A percentile compares a stretch with the other conserved stretches of the same genome.
Conservation (phyloP, 805 yeast species). For the Debaryomyces prosopidis region DNA sequence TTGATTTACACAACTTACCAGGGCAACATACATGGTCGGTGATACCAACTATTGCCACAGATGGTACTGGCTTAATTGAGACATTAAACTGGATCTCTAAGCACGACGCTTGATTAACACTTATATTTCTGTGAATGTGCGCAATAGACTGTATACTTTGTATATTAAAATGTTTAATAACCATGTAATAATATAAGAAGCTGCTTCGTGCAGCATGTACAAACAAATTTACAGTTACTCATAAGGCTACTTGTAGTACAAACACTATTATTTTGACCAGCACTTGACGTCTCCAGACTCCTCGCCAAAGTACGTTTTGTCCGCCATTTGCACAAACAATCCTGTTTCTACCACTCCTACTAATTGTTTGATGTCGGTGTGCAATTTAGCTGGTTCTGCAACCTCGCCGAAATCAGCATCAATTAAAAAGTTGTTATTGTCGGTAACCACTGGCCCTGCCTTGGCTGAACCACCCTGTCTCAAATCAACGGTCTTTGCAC, state of each 20-base stretch:
- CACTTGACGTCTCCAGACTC: conserved; percentile 56
- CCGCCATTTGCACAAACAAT: conserved; percentile 72
- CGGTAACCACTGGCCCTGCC: conserved; percentile 97
- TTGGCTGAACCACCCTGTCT: conserved; percentile 89
- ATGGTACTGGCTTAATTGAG: conserved; percentile 88
- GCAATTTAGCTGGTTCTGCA: conserved; percentile 50
- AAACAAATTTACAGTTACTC: no score
- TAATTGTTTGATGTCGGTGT: conserved; percentile 64
- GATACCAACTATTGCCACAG: conserved; percentile 85
- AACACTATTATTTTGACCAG: conserved; percentile 9
- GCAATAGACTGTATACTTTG: background rate
- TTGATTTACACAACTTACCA: conserved; percentile 61
- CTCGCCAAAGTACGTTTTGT: conserved; percentile 87
- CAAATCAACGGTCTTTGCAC: conserved; percentile 62
- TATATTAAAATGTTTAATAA: background rate
- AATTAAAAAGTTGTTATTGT: conserved; percentile 88
- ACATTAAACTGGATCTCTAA: conserved; percentile 84
- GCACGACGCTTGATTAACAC: conserved; percentile 31
- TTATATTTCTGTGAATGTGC: background rate
- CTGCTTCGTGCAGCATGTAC: background rate
- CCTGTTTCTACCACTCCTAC: conserved; percentile 98
- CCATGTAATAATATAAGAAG: background rate
- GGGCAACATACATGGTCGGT: conserved; percentile 82
- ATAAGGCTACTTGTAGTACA: no score
- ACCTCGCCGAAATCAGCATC: conserved; percentile 92